Base-by-base conservation (phyloP, 176 grass and related monocot species). In the Zizania latifolia region DNA sequence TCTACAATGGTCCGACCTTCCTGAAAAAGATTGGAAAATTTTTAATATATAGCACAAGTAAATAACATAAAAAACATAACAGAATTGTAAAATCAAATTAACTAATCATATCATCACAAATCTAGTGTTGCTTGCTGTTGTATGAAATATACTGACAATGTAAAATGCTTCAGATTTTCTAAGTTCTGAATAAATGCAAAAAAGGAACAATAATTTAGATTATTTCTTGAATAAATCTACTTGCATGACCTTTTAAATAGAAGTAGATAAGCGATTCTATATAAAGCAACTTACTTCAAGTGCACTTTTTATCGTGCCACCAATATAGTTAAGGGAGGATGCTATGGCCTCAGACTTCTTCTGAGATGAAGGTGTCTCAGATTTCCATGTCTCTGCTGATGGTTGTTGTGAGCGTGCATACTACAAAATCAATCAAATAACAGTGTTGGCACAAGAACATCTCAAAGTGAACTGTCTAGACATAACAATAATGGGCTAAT, bases 1-100 rank as follows among this genome's bases (percentile, higher is more conserved):
- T 93, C 95, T 67, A 99, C 89, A 67, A 92, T 99, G 68, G 86
- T 90, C 71, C 90, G 89, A 63, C 89, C 95, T 84, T 94, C 95
- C 95, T 99, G 84, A 63, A 65, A 81, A 11, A 84, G 31, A 70
- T 55, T 38, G 38, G 43, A 34, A 65, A 66, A 44, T 67, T 74
- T 24, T 35, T n/a, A n/a, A 45, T 70, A 37, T 30, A 78, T 72
- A 74, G 23, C 34, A 75, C 45, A 58, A 58, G 68, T 10, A 24
- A 67, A 58, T 29, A 81, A 72, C 12, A 3, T 15, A 44, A 76
- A 44, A 76, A 45, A 63, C 19, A 80, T 28, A 71, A 77, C 8
- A 0, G 15, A 77, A 34, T 41, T 16, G 32, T 27, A 87, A 74
- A 50, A 43, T 46, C 37, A 44, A 61, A 35, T 53, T 38, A 77